Evolutionary conservation across 208 protist species (phyloP), one percentile per base, ranked within the genome.

Genomic region (Crithidia fasciculata): DNA sequence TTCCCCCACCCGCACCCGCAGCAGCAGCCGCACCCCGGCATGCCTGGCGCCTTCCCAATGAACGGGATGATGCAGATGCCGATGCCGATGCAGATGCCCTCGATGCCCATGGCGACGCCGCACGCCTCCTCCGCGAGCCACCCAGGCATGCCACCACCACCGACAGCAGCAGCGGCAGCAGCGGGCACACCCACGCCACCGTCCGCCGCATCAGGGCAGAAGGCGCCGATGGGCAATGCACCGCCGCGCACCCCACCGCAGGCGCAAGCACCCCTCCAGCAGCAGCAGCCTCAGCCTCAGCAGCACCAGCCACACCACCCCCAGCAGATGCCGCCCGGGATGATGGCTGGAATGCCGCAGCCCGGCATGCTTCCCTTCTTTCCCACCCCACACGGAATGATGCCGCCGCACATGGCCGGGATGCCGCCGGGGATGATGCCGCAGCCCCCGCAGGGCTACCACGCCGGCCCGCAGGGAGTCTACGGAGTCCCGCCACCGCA

Each of bases 31-130:
- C 45, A 43, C 41, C 50, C 55, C 43, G 58, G 70, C 6, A 76
- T 76, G 45, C 45, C 45, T 8, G 45, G 52, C 66, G 71, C 59
- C 8, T 40, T 76, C 55, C 63, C 65, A 13, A 72, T 81, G 63
- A 15, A 69, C 15, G 39, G 62, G 16, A 74, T 84, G 57, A 76
- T 86, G 76, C 56, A 54, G 37, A 80, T 85, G 72, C 15, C 67
- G 10, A 83, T 84, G 70, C 15, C 67, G 10, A 83, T 84, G 70
- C 37, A 8, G 41, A 71, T 73, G 56, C 66, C 75, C 45, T 13
- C 45, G 28, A 28, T 61, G 28, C 60, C 41, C 49, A 72, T 57
- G 52, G 76, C 43, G 7, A 78, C 49, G 59, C 71, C 66, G 36
- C 47, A 41, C 39, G 13, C 37, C 7, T 6, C 28, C 37, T 12